These are phyloP conservation scores for Albugo laibachii DNA, from an alignment of 352 stramenopile species.

Conservation along the genomic window DNA sequence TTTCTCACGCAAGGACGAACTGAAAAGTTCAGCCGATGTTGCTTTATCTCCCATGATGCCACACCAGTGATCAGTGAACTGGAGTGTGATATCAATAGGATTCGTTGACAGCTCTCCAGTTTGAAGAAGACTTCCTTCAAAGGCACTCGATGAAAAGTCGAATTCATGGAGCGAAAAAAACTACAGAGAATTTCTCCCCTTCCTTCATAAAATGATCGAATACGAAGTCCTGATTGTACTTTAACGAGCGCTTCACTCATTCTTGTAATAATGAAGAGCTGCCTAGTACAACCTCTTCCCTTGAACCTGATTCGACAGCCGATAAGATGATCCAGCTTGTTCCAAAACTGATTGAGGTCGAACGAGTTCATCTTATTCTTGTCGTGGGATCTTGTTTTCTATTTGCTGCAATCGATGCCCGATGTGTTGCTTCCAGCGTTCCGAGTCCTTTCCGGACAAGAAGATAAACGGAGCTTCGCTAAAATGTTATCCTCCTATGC, in stretches of 20 bases:
- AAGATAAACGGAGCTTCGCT: too few species aligned
- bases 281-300: not conserved
- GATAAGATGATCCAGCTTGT: not conserved
- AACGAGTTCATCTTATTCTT: too few species aligned
- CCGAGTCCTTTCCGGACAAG: too few species aligned
- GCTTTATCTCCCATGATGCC: conserved; percentile 1
- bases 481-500: too few species aligned
- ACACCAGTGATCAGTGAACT: conserved; percentile 5
- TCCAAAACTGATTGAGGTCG: not conserved
- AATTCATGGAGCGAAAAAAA: conserved; percentile 5
- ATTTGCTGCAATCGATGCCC: too few species aligned
- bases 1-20: not conserved
- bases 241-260: not conserved
- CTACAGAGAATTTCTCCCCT: conserved; percentile 1
- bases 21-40: not conserved
- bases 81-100: conserved; percentile 4
- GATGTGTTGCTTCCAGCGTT: too few species aligned
- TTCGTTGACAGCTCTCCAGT: conserved; percentile 2
- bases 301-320: not conserved
- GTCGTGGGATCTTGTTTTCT: too few species aligned
- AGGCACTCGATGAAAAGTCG: conserved; percentile 1
- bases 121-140: conserved; percentile 1
- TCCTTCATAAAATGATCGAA: conserved; percentile 2
- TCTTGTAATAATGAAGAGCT: conserved; percentile 3
- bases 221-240: conserved; percentile 5